Conservation (phyloP, 2,329 filamentous ascomycete genomes). For the Paraconiothyrium sp. region DNA sequence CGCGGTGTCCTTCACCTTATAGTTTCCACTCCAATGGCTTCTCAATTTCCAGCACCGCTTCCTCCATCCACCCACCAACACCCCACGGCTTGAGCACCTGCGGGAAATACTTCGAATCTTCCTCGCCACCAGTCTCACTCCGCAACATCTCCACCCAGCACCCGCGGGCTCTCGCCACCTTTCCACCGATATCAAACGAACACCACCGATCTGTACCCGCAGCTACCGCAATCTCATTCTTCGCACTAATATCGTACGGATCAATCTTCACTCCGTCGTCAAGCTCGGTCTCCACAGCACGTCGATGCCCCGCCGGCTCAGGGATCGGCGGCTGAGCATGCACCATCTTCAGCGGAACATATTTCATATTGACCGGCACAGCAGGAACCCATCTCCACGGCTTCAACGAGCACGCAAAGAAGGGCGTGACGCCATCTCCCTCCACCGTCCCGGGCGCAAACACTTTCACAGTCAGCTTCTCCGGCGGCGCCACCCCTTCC, state of each 20-base stretch:
- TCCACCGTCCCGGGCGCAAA: constrained; percentile 35
- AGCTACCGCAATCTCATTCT: constrained; percentile 30
- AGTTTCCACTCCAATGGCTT: constrained; percentile 39
- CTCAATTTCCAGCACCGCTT: constrained; percentile 33
- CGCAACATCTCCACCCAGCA: constrained; percentile 37
- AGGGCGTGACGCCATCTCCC: constrained; percentile 32
- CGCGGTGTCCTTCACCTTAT: constrained; percentile 14
- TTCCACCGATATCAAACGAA: constrained; percentile 30
- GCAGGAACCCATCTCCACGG: constrained; percentile 40
- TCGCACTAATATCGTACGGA: constrained; percentile 32
- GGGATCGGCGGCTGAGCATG: constrained; percentile 39
- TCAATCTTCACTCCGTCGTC: constrained; percentile 25
- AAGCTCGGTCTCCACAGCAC: constrained; percentile 21
- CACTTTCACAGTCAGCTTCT: constrained; percentile 35
- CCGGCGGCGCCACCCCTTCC: constrained; percentile 25
- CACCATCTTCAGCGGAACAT: constrained; percentile 31
- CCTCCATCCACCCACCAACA: constrained; percentile 43
- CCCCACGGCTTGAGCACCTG: constrained; percentile 31
- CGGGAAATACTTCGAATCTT: constrained; percentile 33
- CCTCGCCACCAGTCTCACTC: constrained; percentile 14
- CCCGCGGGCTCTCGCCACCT: constrained; percentile 32
- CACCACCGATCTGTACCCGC: constrained; percentile 40
- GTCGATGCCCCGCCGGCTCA: constrained; percentile 20
- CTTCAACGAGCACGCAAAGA: constrained; percentile 39
- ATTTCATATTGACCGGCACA: constrained; percentile 36